Evolutionary conservation across 1,284 basidiomycete species (phyloP), one percentile per base, ranked within the genome.

Genomic region (Schizophyllum amplum): DNA sequence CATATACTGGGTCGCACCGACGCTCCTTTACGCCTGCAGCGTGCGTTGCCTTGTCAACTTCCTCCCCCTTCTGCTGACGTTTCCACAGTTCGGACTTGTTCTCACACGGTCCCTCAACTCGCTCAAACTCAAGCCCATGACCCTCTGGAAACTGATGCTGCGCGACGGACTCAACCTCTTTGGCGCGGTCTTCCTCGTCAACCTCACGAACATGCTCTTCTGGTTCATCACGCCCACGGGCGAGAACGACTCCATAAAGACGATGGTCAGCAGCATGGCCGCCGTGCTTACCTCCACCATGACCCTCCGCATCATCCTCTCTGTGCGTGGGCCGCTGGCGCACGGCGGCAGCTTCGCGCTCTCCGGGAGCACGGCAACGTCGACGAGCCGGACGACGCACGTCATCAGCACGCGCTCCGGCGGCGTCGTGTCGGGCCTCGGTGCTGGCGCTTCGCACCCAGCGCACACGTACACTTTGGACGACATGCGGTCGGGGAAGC

Each of bases 91-190:
- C 64, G 72, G 64, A 27, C 77, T 91, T 47, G 87, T 88, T 1
- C 65, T 90, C 54, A 67, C 65, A 33, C 84, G 87, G 55, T 89
- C 87, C 24, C 60, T 86, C 62, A 67, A 73, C 58, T 87, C 86
- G 1, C 80, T 86, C 60, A 63, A 77, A 52, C 63, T 73, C 27
- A 88, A 86, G 65, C 78, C 72, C 1, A 69, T 89, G 58, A 77
- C 75, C 54, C 74, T 77, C 49, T 91, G 89, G 89, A 89, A 90
- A 65, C 77, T 91, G 62, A 90, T 90, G 87, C 86, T 91, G 60
- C 86, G 89, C 59, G 89, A 92, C 67, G 87, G 87, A 9, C 81
- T 92, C 61, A 91, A 90, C 72, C 80, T 91, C 57, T 91, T 91
- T 66, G 86, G 79, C 56, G 84, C 88, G 25, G 79, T 91, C 69